A percentile compares a stretch with the other conserved stretches of the same genome.
Conservation (phyloP, 352 stramenopile species). For the Phytophthora rubi region DNA sequence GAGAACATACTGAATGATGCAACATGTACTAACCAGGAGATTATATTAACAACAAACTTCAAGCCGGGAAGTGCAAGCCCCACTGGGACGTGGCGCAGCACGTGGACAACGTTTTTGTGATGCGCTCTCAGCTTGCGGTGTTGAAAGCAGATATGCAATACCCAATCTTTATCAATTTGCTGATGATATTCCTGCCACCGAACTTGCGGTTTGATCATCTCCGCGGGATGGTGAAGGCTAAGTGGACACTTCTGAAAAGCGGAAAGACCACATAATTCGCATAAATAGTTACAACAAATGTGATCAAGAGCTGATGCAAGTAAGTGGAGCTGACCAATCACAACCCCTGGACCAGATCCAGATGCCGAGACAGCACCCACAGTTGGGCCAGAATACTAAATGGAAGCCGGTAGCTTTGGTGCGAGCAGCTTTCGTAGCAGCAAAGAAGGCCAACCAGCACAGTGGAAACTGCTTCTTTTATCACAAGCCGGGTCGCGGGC, state of each 20-base stretch:
- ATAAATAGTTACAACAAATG: constrained; percentile 17
- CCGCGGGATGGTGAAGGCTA: neutral
- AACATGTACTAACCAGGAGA: too few relatives aligned
- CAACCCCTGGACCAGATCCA: too few relatives aligned
- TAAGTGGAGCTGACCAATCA: too few relatives aligned
- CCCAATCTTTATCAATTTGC: neutral
- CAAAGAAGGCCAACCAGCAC: neutral
- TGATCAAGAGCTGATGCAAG: constrained; percentile 6
- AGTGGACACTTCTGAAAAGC: constrained; percentile 8
- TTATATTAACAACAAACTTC: too few relatives aligned
- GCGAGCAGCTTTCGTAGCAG: too few relatives aligned
- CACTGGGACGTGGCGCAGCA: neutral
- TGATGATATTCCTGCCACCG: neutral
- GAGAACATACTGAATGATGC: neutral
- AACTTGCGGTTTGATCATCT: neutral
- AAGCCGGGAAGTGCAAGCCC: too few relatives aligned
- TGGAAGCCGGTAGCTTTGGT: too few relatives aligned
- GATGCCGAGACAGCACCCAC: too few relatives aligned
- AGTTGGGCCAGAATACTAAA: too few relatives aligned
- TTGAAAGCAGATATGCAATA: neutral
- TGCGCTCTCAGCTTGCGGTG: neutral
- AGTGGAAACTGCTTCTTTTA: constrained; percentile 5
- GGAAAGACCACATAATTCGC: constrained; percentile 9
- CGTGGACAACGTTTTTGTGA: neutral
- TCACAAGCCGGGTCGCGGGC: neutral